A percentile compares a stretch with the other conserved stretches of the same genome.
Evolutionary conservation across 1,284 basidiomycete species (phyloP).

Genomic region (Ustanciosporium gigantosporum): DNA sequence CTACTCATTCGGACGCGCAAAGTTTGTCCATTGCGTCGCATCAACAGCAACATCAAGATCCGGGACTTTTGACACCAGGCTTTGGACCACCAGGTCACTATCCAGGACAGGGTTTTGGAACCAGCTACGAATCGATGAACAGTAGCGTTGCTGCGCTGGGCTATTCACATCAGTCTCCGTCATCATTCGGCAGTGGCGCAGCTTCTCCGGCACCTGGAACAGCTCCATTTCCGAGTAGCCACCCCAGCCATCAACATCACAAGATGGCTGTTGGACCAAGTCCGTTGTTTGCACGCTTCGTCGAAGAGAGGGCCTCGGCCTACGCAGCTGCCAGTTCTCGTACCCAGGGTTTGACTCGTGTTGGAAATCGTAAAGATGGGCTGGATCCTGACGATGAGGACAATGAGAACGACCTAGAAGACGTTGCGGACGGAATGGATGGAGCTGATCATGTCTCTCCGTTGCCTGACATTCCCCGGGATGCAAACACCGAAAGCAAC

Average conservation of each 20-base stretch:
- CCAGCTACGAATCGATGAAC: constrained; percentile 21
- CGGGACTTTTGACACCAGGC: constrained; percentile 8
- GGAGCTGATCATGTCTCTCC: constrained; percentile 5
- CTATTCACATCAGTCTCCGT: background rate
- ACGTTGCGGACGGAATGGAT: constrained; percentile 42
- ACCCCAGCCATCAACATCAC: no score
- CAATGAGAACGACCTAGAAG: no score
- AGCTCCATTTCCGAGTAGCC: no score
- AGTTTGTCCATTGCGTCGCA: background rate
- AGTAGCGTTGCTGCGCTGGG: background rate
- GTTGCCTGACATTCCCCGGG: background rate
- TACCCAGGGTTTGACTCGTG: constrained; percentile 27
- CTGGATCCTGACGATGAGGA: constrained; percentile 44
- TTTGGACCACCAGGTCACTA: constrained; percentile 36
- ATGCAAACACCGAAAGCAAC: constrained; percentile 4
- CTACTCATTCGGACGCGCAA: background rate
- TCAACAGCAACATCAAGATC: background rate
- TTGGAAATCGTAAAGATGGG: constrained; percentile 47
- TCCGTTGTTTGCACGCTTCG: constrained; percentile 16
- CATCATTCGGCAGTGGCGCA: background rate
- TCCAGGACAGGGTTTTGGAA: constrained; percentile 11
- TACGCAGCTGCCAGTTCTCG: constrained; percentile 7
- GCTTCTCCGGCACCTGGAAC: background rate
- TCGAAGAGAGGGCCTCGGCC: constrained; percentile 22
- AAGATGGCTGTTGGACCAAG: no score